Percentiles rank a stretch among this genome's conserved stretches.
phyloP scores from a whole-genome alignment of 768 basidiomycete genomes.

The Atractiella rhizophila region DNA sequence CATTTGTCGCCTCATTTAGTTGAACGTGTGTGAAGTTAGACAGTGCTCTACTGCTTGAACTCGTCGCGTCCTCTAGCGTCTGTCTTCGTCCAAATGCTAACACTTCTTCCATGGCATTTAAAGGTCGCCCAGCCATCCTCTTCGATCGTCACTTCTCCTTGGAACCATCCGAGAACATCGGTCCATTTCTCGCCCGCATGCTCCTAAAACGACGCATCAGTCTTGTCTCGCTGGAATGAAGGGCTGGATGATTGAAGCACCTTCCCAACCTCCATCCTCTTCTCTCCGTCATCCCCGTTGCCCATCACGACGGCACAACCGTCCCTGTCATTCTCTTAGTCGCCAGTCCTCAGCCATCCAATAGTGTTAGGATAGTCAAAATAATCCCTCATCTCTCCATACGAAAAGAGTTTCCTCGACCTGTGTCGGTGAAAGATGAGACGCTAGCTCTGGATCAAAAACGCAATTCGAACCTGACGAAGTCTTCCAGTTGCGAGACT shows the following conservation, averaged over 20 bases:
- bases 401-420: constrained; percentile 11
- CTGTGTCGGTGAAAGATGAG: too few species aligned
- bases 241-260: constrained; percentile 3
- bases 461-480: too few species aligned
- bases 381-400: constrained; percentile 24
- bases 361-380: constrained; percentile 24
- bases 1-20: too few species aligned
- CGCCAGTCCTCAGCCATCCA: constrained; percentile 26
- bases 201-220: constrained; percentile 14
- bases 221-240: background rate
- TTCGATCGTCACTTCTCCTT: constrained; percentile 24
- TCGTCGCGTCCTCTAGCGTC: constrained; percentile 24
- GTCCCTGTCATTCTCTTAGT: constrained; percentile 21
- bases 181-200: constrained; percentile 28
- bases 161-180: constrained; percentile 27
- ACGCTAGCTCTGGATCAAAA: too few species aligned
- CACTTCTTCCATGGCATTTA: constrained; percentile 22
- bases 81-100: constrained; percentile 24
- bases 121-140: constrained; percentile 29
- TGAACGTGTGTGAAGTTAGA: too few species aligned
- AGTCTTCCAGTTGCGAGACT: constrained; percentile 22
- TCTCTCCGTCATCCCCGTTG: constrained; percentile 20
- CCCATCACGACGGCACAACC: constrained; percentile 21
- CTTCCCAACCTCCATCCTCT: constrained; percentile 25
- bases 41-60: constrained; percentile 20